Base-by-base conservation (phyloP, 192 early-diverging fungal species). In the Pecoramyces ruminantium region DNA sequence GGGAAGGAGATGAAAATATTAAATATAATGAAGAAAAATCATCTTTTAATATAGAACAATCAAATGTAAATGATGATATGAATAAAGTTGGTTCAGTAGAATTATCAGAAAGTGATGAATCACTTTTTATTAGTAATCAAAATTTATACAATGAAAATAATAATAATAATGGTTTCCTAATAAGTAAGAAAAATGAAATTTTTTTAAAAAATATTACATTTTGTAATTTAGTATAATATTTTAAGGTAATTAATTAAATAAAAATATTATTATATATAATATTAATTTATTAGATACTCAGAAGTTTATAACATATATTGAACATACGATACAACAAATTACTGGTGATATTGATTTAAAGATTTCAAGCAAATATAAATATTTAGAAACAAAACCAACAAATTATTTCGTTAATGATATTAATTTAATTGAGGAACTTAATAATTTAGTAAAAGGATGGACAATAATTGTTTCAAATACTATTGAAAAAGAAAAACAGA, bases 61-160 rank as follows among this genome's bases (percentile, higher is more conserved):
- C 82, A 77, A 30, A 29, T 0, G 82, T 29, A 81, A 84, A 83
- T 38, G 78, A 78, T 21, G 82, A 85, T 28, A 83, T 83, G 21
- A 29, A 86, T 13, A 86, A 85, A 67, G 80, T 83, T 21, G 90
- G 89, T 27, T 86, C 89, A 28, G 80, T 87, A 12, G 79, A 86
- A 21, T 80, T 85, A 25, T 83, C 80, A 21, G 80, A 80, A 38
- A 67, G 51, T 67, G 8, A n/a, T 67, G 51, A 67, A 67, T 67
- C 51, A 67, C 9, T 67, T 4, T n/a, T n/a, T 67, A 67, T 67
- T 0, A 67, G 51, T 6, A 67, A 67, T n/a, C 51, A 67, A 11
- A 67, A 67, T 67, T n/a, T 67, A 9, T 67, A 67, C 11, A 67
- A 67, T n/a, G 51, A 67, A 67, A 67, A 67, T n/a, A 67, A 67